phyloP scores from a whole-genome alignment of 768 basidiomycete species.

The Obba rivulosa region DNA sequence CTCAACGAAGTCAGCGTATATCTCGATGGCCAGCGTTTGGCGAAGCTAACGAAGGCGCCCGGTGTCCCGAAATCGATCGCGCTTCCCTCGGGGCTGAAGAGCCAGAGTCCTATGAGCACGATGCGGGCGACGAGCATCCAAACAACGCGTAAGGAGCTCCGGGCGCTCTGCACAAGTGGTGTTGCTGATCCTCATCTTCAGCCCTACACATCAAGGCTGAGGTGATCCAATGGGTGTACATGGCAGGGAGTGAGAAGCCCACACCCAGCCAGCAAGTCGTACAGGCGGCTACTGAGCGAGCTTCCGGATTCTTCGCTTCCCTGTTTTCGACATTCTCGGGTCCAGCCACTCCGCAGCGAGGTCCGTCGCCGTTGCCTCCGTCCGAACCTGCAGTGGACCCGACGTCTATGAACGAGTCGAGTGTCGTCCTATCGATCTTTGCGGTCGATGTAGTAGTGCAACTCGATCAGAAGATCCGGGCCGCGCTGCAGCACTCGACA shows the following conservation, averaged over 20 bases:
- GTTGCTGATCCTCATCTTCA: constrained; percentile 1
- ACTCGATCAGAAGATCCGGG: constrained; percentile 57
- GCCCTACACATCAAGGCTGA: constrained; percentile 60
- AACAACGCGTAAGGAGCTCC: constrained; percentile 46
- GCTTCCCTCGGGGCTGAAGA: constrained; percentile 53
- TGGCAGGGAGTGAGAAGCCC: constrained; percentile 56
- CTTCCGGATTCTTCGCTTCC: constrained; percentile 33
- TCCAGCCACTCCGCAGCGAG: constrained; percentile 24
- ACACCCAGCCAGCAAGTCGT: constrained; percentile 29
- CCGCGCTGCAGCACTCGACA: constrained; percentile 82
- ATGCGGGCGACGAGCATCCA: constrained; percentile 70
- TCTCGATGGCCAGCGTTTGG: constrained; percentile 73
- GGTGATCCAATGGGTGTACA: constrained; percentile 77
- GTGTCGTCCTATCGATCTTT: constrained; percentile 59
- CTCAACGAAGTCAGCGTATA: constrained; percentile 74
- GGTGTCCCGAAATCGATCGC: constrained; percentile 46
- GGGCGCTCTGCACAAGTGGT: constrained; percentile 3
- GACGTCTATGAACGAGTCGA: constrained; percentile 38
- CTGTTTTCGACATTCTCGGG: constrained; percentile 32
- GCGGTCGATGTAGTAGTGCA: constrained; percentile 61
- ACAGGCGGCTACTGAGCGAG: constrained; percentile 11
- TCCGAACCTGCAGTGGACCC: constrained; percentile 26
- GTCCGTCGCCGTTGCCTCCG: constrained; percentile 27
- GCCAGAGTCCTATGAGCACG: constrained; percentile 47
- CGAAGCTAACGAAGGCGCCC: constrained; percentile 56